Evolutionary conservation across 2,329 filamentous ascomycete genomes (phyloP).

Genomic region (Drechslerella coelobrocha): DNA sequence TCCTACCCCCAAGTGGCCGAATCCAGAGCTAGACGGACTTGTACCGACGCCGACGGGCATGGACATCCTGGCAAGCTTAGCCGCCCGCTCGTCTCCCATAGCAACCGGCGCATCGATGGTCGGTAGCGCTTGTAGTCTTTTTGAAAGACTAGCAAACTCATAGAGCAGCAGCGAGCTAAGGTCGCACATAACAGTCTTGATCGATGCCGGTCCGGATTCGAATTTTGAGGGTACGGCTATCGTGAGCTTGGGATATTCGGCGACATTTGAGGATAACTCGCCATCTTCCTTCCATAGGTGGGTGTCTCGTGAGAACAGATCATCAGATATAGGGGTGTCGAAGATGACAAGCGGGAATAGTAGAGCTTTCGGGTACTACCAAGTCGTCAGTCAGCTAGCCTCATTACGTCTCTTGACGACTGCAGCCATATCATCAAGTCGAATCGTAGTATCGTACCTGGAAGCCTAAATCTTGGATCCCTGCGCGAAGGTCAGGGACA

Average conservation of each 20-base stretch:
- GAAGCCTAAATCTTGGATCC: constrained; percentile 41
- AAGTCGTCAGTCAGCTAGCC: constrained; percentile 55
- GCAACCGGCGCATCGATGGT: constrained; percentile 78
- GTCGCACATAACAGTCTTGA: constrained; percentile 81
- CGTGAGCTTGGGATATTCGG: constrained; percentile 63
- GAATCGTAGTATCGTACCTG: constrained; percentile 43
- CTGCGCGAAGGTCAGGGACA: constrained; percentile 35
- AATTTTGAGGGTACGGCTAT: constrained; percentile 72
- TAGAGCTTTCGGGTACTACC: constrained; percentile 76
- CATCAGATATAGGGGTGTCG: constrained; percentile 67
- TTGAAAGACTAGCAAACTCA: constrained; percentile 77
- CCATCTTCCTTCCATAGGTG: constrained; percentile 41
- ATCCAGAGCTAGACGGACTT: constrained; percentile 65
- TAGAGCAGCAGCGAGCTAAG: constrained; percentile 75
- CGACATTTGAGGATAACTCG: constrained; percentile 35
- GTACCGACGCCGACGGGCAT: constrained; percentile 72
- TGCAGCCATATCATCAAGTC: background rate
- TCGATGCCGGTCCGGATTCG: constrained; percentile 75
- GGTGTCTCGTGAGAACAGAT: constrained; percentile 60
- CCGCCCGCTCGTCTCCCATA: constrained; percentile 57
- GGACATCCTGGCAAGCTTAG: constrained; percentile 70
- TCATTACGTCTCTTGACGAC: background rate
- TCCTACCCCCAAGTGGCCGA: constrained; percentile 57
- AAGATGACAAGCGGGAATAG: constrained; percentile 82
- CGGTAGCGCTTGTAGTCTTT: constrained; percentile 73